A percentile compares a stretch with the other conserved stretches of the same genome.
Conservation (phyloP, 169 alveolate genomes). For the Eimeria sp. region DNA sequence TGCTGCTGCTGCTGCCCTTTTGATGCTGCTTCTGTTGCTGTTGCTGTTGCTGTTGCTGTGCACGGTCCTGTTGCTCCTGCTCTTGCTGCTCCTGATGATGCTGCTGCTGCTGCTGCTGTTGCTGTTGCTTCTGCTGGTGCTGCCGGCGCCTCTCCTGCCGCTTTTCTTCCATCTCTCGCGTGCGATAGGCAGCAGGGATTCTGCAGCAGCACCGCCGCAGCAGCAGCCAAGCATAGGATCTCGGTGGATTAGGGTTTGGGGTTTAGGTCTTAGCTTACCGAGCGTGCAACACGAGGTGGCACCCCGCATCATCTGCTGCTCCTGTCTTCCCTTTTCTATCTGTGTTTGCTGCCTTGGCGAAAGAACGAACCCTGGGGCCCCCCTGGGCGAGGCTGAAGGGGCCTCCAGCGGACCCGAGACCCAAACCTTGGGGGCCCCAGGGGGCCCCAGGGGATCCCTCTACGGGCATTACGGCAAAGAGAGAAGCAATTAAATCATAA, state of each 20-base stretch:
- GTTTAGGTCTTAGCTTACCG: conserved; percentile 28
- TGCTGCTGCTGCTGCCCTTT: not conserved
- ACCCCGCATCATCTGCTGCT: conserved; percentile 24
- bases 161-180: conserved; percentile 31
- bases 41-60: not conserved
- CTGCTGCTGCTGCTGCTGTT: not conserved
- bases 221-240: not conserved
- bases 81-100: not conserved
- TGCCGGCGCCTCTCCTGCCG: not conserved
- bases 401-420: conserved; percentile 33
- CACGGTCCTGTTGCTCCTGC: not conserved
- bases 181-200: conserved; percentile 41
- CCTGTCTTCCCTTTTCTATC: conserved; percentile 3
- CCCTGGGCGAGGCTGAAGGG: not conserved
- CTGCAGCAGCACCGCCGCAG: conserved; percentile 55
- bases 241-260: conserved; percentile 6
- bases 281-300: conserved; percentile 59
- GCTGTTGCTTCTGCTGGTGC: not conserved
- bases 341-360: conserved; percentile 15
- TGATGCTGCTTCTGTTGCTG: not conserved
- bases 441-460: conserved; percentile 29
- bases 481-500: conserved; percentile 22
- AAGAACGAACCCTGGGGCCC: conserved; percentile 23
- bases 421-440: conserved; percentile 2
- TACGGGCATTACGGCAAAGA: conserved; percentile 36